Evolutionary conservation across 2,329 filamentous ascomycete species (phyloP), one percentile per base, ranked within the genome.

Genomic region (Thermomyces lanuginosus): DNA sequence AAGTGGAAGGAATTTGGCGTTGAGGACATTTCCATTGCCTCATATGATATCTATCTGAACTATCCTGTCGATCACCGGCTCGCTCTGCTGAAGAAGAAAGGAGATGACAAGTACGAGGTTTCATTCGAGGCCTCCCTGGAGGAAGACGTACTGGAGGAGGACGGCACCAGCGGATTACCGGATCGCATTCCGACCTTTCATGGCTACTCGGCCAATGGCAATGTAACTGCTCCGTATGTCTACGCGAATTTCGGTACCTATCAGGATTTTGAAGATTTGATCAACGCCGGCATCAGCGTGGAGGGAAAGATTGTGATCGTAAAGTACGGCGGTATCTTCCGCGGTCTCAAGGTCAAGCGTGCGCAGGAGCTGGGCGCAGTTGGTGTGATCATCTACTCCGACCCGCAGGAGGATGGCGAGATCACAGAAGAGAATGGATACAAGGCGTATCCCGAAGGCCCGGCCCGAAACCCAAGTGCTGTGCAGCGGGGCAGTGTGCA

Each of bases 231-330:
- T 2, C 69, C 72, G 8, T 89, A 80, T 38, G 79, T 92, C 16
- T 95, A 76, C 44, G 82, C 80, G 48, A 93, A 93, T 53, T 92
- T 89, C 44, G 86, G 84, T 27, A 89, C 79, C 1, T 91, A 75
- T 45, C 58, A 66, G 36, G 86, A 95, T 47, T 95, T 75, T 38
- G 76, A 89, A 40, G 82, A 92, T 36, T 63, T 95, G 8, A 45
- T 76, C 22, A 64, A 70, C 20, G 76, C 79, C 19, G 81, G 82
- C 37, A 55, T 93, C 31, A 72, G 67, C 31, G 57, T 95, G 21
- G 50, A 74, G 38, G 86, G 83, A 24, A 92, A 92, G 54, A 86
- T 95, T 39, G 83, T 80, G 2, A 60, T 95, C 34, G 76, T 69
- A 22, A 83, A 78, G 44, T 93, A 95, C 47, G 86, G 86, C 9